Evolutionary conservation across 352 stramenopile genomes (phyloP), one percentile per base, ranked within the genome.

Genomic region (Globisporangium yorkense): DNA sequence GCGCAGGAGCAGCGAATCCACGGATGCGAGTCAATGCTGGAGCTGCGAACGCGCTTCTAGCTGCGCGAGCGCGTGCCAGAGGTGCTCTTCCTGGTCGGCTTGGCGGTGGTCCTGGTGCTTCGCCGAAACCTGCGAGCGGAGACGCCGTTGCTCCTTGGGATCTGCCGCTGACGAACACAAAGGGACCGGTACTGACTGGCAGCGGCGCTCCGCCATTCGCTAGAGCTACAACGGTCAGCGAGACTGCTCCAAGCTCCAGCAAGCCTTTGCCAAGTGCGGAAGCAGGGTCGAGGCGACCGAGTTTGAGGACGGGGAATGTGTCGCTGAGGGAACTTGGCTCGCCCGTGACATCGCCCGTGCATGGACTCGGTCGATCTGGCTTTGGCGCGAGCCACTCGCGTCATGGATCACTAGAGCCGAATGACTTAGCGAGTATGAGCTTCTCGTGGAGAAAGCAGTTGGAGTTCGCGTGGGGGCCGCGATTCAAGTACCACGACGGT

Each of bases 141-240:
- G 77, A 88, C 1, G 75, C 54, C 3, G 70, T 92, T 29, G 82
- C 82, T 20, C 82, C 82, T 33, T 92, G 82, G 82, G 82, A 92
- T 63, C 60, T 92, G 5, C 82, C 82, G 6, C 65, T 92, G 3
- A 76, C 71, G 0, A 80, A 73, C 41, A 64, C 62, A 0, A 80
- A 73, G 45, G 61, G 47, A 24, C 66, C 65, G 5, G 40, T 65
- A 29, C 13, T 59, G 41, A 59, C 54, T 49, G 57, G 54, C 13
- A 61, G 54, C 5, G 61, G 61, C 9, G 61, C 54, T 39, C 50
- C 54, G 7, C 43, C 54, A 12, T 2, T 51, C 20, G 1, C 41
- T 33, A 29, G 27, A 13, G 33, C 29, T n/a, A 33, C 37, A 1
- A 49, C 6, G 16, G 31, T 15, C 3, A 35, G 21, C 2, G 21